Percentiles rank a stretch among this genome's conserved stretches.
Conservation (phyloP, 2,329 filamentous ascomycete genomes). For the Fusarium dlaminii region DNA sequence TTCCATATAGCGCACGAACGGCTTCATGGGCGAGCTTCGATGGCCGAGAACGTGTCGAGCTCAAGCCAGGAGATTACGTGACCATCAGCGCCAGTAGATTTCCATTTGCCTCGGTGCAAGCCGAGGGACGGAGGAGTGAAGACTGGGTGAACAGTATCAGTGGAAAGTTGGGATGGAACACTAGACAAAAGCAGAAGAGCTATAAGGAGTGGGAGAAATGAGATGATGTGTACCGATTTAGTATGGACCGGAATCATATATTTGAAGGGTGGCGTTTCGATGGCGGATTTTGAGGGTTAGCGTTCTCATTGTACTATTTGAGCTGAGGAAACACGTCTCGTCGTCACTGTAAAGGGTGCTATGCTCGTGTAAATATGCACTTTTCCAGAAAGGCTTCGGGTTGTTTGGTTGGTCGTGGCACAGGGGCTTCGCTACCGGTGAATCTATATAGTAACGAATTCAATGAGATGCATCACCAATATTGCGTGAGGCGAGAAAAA, state of each 20-base stretch:
- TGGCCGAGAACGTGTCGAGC: conserved; percentile 85
- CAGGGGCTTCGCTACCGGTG: not conserved
- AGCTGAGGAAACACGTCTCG: not conserved
- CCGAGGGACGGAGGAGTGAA: conserved; percentile 73
- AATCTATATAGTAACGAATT: not conserved
- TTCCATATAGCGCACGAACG: conserved; percentile 92
- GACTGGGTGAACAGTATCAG: conserved; percentile 87
- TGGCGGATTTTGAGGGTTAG: not conserved
- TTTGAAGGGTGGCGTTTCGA: conserved; percentile 5
- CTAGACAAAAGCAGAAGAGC: conserved; percentile 77
- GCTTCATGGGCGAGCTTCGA: conserved; percentile 98
- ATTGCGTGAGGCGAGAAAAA: not conserved
- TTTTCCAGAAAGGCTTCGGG: not conserved
- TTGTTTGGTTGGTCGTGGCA: not conserved
- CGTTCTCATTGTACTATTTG: not conserved
- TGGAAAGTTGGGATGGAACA: conserved; percentile 84
- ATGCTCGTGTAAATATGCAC: not conserved
- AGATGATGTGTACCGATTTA: not conserved
- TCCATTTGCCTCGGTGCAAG: conserved; percentile 81
- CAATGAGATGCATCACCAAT: not conserved
- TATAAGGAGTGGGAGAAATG: conserved; percentile 59
- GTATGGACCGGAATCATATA: not conserved
- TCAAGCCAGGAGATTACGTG: conserved; percentile 82
- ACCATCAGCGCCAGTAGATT: conserved; percentile 84
- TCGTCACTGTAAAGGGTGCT: not conserved